Evolutionary conservation across 139 green algal species (phyloP).

Genomic region (Mesotaenium endlicherianum): DNA sequence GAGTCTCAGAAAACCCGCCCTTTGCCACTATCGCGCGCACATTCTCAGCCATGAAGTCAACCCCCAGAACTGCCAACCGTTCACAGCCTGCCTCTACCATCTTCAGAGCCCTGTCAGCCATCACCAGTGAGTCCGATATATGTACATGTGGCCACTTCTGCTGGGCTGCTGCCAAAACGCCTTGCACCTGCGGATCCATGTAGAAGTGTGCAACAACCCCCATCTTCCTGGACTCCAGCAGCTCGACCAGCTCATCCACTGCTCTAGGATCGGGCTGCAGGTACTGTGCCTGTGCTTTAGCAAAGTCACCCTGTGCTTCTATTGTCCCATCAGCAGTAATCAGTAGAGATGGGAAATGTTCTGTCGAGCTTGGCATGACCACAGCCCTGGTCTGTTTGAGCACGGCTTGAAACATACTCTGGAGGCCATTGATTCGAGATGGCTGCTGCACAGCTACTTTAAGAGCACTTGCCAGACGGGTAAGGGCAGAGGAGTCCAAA

Average conservation of each 20-base stretch:
- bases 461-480: background rate
- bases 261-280: constrained; percentile 60
- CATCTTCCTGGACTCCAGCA: constrained; percentile 80
- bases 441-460: constrained; percentile 55
- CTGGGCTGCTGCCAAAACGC: constrained; percentile 79
- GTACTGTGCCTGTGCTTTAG: constrained; percentile 72
- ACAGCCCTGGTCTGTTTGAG: constrained; percentile 1
- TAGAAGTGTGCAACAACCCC: constrained; percentile 99
- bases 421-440: constrained; percentile 74
- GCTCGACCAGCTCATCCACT: constrained; percentile 60
- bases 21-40: constrained; percentile 93
- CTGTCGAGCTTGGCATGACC: background rate
- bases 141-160: constrained; percentile 85
- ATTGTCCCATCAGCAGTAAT: constrained; percentile 63
- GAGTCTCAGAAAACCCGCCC: constrained; percentile 65
- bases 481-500: background rate
- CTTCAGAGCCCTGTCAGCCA: constrained; percentile 59
- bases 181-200: constrained; percentile 98
- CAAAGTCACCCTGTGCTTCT: constrained; percentile 75
- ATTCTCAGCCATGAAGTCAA: constrained; percentile 99
- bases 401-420: constrained; percentile 76
- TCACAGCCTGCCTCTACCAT: constrained; percentile 84
- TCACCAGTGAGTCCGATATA: constrained; percentile 92
- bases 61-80: constrained; percentile 85
- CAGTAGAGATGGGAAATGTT: constrained; percentile 83